Evolutionary conservation across 73 alveolate genomes (phyloP).

Genomic region (Tetrahymena thermophila): DNA sequence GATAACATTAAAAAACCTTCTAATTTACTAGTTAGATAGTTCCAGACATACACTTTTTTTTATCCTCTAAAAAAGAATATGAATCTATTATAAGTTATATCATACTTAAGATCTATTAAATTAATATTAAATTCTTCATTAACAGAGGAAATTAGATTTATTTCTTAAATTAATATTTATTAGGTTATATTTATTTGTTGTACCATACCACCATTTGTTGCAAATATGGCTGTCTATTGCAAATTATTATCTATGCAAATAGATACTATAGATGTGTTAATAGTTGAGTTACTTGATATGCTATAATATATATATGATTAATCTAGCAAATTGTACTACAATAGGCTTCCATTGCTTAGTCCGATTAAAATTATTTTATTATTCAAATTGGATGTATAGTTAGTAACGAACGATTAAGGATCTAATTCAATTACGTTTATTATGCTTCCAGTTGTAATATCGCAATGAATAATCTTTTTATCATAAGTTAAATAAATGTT

Average conservation of each 20-base stretch:
- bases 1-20: background rate
- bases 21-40: background rate
- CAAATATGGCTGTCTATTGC: background rate
- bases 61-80: background rate
- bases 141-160: background rate
- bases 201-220: background rate
- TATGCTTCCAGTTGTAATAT: background rate
- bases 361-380: background rate
- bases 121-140: background rate
- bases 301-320: background rate
- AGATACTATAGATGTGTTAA: background rate
- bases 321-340: background rate
- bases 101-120: background rate
- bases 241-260: background rate
- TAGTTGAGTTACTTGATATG: background rate
- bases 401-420: background rate
- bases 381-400: background rate
- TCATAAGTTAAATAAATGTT: background rate
- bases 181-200: background rate
- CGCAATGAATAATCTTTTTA: background rate
- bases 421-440: background rate
- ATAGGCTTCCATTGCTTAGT: background rate
- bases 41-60: background rate
- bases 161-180: background rate
- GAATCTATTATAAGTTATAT: background rate